phyloP scores from a whole-genome alignment of 257 asterid genomes.

The Solanum clarkiae region DNA sequence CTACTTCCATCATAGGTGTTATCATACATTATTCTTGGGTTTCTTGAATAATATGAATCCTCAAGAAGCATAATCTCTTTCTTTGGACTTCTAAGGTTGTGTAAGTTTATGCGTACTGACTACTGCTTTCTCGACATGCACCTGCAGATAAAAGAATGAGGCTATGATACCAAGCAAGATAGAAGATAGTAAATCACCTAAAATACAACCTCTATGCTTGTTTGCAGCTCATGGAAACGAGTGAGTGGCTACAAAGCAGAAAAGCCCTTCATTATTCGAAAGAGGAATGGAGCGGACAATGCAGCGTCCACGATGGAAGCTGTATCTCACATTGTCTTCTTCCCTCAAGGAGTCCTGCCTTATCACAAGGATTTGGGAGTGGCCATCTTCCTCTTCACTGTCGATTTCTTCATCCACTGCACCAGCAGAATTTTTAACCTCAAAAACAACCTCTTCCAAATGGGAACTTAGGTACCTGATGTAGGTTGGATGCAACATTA shows the following conservation, averaged over 20 bases:
- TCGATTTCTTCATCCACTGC: constrained; percentile 38
- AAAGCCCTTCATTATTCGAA: constrained; percentile 28
- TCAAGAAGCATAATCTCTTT: too few species aligned
- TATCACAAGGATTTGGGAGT: constrained; percentile 33
- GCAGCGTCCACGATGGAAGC: constrained; percentile 45
- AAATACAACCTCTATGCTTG: constrained; percentile 34
- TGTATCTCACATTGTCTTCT: constrained; percentile 31
- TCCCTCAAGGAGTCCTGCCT: constrained; percentile 22
- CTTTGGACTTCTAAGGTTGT: too few species aligned
- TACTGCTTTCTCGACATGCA: too few species aligned
- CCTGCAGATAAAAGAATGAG: too few species aligned
- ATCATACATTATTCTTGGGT: too few species aligned
- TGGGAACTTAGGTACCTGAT: constrained; percentile 42
- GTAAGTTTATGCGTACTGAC: too few species aligned
- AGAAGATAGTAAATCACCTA: not conserved
- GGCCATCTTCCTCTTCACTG: constrained; percentile 34
- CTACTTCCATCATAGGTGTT: too few species aligned
- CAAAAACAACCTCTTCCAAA: constrained; percentile 43
- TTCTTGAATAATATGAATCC: too few species aligned
- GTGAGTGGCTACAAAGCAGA: constrained; percentile 37
- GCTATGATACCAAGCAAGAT: not conserved
- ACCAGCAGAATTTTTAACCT: constrained; percentile 33
- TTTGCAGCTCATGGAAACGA: constrained; percentile 42
- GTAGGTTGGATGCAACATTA: not conserved
- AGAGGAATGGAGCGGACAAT: constrained; percentile 38